A percentile compares a stretch with the other conserved stretches of the same genome.
Evolutionary conservation across 2,329 filamentous ascomycete species (phyloP).

Genomic region (Lasiodiplodia sp.): DNA sequence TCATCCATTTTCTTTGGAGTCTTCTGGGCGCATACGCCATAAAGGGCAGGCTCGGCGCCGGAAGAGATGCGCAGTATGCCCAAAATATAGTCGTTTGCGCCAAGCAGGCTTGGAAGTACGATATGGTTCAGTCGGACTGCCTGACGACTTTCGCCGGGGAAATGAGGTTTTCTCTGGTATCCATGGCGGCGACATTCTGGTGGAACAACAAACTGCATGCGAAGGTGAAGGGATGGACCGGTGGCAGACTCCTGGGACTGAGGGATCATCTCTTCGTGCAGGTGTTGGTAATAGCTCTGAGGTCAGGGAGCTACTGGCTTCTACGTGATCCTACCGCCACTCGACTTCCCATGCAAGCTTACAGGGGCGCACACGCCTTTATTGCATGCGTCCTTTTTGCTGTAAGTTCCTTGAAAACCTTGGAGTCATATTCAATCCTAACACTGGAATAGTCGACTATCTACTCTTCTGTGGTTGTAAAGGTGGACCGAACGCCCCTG

Average conservation of each 20-base stretch:
- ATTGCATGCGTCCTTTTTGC: constrained; percentile 62
- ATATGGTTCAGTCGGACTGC: constrained; percentile 39
- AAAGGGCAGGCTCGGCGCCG: constrained; percentile 28
- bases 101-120: constrained; percentile 35
- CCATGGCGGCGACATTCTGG: constrained; percentile 64
- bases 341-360: constrained; percentile 41
- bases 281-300: constrained; percentile 63
- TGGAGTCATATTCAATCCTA: not conserved
- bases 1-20: constrained; percentile 48
- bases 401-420: constrained; percentile 54
- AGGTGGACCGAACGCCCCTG: constrained; percentile 58
- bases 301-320: constrained; percentile 53
- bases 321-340: constrained; percentile 36
- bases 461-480: constrained; percentile 61
- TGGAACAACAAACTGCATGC: constrained; percentile 75
- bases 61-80: constrained; percentile 23
- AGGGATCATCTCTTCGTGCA: constrained; percentile 73
- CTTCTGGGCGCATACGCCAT: constrained; percentile 36
- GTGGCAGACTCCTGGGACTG: constrained; percentile 62
- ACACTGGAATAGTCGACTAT: constrained; percentile 34
- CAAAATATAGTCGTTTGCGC: constrained; percentile 34
- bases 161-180: constrained; percentile 50
- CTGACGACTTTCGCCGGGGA: constrained; percentile 37
- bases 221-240: constrained; percentile 64
- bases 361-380: constrained; percentile 62